Base-by-base conservation (phyloP, 108 stramenopile species). In the Asterionellopsis glacialis region DNA sequence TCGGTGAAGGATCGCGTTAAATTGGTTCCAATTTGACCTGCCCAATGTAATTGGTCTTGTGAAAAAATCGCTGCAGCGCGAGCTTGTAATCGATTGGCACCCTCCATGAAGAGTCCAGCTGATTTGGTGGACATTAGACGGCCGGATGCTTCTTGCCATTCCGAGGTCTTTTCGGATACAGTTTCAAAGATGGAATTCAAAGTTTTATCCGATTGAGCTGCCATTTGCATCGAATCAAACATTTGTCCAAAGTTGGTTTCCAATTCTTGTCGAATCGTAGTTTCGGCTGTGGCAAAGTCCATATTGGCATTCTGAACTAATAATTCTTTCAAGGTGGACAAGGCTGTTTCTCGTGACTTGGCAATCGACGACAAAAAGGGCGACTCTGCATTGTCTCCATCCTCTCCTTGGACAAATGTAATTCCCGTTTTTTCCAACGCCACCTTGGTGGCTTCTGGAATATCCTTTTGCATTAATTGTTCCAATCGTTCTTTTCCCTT, bases 61-160 rank as follows among this genome's bases (percentile, higher is more conserved):
- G 71, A 76, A 45, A 93, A 73, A 11, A 93, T 45, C 38, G 79
- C 65, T 5, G 72, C 78, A 0, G 86, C 88, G 40, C 91, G 62
- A 39, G 82, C 73, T 45, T 83, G 80, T 9, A 93, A 65, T 38
- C 91, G 86, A 57, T 73, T 74, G 7, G 84, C 75, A 40, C 91
- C 91, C 68, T 93, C 91, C 59, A 88, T 52, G 62, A 93, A 93
- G 19, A 93, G 51, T 63, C 82, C 72, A 0, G 74, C 82, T 14
- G 91, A 89, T 59, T 80, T 77, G 16, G 91, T 93, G 39, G 77
- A 67, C 56, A 90, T 51, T 23, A 93, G 45, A 24, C 87, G 69
- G 28, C 91, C 91, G 13, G 91, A 88, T 44, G 79, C 73, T 64
- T 87, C 79, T 66, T 93, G 91, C 91, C 91, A 93, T 23, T 63